These are phyloP conservation scores for Carpinus viminea DNA, from an alignment of 306 rosid species.

Conservation along the genomic window DNA sequence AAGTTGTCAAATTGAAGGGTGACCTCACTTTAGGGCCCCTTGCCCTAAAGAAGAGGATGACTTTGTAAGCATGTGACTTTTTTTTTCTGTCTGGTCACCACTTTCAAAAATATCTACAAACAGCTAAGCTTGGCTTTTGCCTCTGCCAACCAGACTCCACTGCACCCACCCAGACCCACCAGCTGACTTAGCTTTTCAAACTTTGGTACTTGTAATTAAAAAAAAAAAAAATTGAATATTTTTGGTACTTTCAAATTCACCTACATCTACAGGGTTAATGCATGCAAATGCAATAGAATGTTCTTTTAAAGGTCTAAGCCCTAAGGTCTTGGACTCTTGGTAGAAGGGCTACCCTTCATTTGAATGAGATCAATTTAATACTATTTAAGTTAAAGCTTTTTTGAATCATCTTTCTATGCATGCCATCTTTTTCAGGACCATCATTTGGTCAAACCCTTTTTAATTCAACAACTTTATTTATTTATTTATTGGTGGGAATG, in stretches of 20 bases:
- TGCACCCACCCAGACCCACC: background rate
- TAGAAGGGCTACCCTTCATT: no score
- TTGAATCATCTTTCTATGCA: no score
- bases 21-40: conserved; percentile 12
- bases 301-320: no score
- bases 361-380: no score
- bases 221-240: no score
- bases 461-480: background rate
- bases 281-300: no score
- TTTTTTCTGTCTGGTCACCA: background rate
- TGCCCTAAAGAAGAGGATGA: background rate
- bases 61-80: conserved; percentile 39
- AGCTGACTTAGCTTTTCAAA: background rate
- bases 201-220: no score
- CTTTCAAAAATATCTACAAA: conserved; percentile 15
- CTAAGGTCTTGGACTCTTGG: no score
- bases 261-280: no score
- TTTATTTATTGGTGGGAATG: background rate
- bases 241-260: no score
- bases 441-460: background rate
- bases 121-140: background rate
- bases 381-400: no score
- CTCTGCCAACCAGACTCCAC: no score
- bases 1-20: conserved; percentile 8
- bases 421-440: background rate